Evolutionary conservation across 2,329 filamentous ascomycete species (phyloP), one percentile per base, ranked within the genome.

Genomic region (Tolypocladium cylindrosporum): DNA sequence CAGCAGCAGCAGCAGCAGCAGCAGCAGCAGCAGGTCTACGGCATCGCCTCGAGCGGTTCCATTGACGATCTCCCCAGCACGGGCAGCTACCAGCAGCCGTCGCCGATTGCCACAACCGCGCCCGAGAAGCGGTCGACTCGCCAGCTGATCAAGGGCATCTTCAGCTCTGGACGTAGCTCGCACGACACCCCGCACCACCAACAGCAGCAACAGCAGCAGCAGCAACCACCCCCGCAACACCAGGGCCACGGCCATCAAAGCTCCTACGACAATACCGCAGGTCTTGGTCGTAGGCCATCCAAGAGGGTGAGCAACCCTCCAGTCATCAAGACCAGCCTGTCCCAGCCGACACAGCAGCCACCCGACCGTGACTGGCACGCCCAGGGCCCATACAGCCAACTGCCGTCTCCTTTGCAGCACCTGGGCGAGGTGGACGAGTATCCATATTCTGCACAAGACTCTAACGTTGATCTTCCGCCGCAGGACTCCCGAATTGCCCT

Each of bases 111-210:
- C 54, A 61, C 65, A 59, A 67, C 71, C 54, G 58, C 68, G 52
- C 68, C 70, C 56, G 71, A 81, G 60, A 79, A 79, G 65, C 77
- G 78, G 60, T 80, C 77, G 51, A 77, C 79, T 50, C 77, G 79
- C 62, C 79, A 78, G 65, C 70, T 82, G 61, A 77, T 84, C 69
- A 82, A 78, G 69, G 80, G 76, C 63, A 78, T 83, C 61, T 76
- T 83, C 61, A 74, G 76, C 62, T 74, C 74, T 54, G 59, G 51
- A 43, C 61, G 62, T n/a, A 60, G 57, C 40, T 57, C 60, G 34
- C 59, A 61, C 41, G 61, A 64, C 53, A 36, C 41, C 21, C 65
- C 66, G 58, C 62, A 66, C 59, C 68, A 68, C 53, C 62, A 63
- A 57, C 66, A 69, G 61, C 57, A 61, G 34, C 65, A 65, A 55